These are phyloP conservation scores for Microsporum ferrugineum DNA, from an alignment of 2,329 filamentous ascomycete species.

Conservation along the genomic window DNA sequence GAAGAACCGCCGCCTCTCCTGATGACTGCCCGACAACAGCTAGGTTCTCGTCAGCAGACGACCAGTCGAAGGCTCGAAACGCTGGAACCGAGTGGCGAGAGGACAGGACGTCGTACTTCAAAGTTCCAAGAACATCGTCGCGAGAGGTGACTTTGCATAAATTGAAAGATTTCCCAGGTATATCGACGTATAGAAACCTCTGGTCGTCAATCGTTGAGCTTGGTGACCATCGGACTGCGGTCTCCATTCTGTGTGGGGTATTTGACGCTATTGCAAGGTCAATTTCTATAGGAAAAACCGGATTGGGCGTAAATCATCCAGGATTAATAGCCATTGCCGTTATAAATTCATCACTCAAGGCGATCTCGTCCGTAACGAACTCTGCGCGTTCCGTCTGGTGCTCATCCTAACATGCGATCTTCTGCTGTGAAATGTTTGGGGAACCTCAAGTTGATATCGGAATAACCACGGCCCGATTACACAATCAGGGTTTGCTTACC, in stretches of 20 bases:
- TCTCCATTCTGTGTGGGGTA: slow-evolving; percentile 37
- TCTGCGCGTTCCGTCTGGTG: background rate
- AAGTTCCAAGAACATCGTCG: slow-evolving; percentile 22
- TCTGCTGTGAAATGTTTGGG: background rate
- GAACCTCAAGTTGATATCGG: background rate
- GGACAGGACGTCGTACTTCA: slow-evolving; percentile 44
- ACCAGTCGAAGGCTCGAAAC: slow-evolving; percentile 57
- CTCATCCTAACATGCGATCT: background rate
- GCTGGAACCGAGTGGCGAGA: slow-evolving; percentile 46
- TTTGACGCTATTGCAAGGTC: background rate
- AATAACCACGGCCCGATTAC: background rate
- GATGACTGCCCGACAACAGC: slow-evolving; percentile 51
- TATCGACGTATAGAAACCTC: slow-evolving; percentile 52
- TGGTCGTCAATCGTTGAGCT: slow-evolving; percentile 43
- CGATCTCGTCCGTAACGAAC: background rate
- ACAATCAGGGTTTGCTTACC: background rate
- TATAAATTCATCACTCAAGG: background rate
- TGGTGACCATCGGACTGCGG: slow-evolving; percentile 53
- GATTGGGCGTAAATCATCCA: background rate
- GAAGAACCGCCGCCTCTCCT: slow-evolving; percentile 49
- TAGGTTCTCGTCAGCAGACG: slow-evolving; percentile 45
- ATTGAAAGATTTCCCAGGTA: slow-evolving; percentile 47
- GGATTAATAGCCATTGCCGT: slow-evolving; percentile 8
- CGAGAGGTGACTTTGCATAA: slow-evolving; percentile 42
- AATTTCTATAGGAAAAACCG: background rate